A percentile compares a stretch with the other conserved stretches of the same genome.
Evolutionary conservation across 768 basidiomycete species (phyloP).

Genomic region (Mycena galericulata): DNA sequence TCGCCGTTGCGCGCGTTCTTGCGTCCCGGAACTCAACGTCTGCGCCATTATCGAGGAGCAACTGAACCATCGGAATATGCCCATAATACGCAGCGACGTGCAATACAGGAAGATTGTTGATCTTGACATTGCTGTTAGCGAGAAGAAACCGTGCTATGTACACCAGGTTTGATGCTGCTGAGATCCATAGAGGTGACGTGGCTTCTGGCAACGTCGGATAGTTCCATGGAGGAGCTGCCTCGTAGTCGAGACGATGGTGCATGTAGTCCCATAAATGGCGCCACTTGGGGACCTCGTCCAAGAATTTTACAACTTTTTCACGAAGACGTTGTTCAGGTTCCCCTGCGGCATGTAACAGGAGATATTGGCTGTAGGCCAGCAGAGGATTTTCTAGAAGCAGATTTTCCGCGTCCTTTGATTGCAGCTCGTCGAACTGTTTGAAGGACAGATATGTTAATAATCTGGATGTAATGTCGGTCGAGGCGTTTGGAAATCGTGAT

Average conservation of each 20-base stretch:
- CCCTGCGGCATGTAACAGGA: neutral
- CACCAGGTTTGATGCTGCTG: neutral
- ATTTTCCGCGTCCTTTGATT: neutral
- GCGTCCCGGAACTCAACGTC: neutral
- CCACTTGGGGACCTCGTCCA: neutral
- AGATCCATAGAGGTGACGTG: slow-evolving; percentile 6
- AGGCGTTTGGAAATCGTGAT: neutral
- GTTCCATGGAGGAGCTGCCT: neutral
- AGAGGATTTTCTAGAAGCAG: slow-evolving; percentile 4
- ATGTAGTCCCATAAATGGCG: neutral
- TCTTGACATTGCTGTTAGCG: neutral
- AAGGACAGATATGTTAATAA: neutral
- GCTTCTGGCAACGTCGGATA: neutral
- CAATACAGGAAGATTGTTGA: neutral
- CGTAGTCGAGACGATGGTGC: too few relatives aligned
- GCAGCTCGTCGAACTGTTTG: neutral
- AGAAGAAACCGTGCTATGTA: neutral
- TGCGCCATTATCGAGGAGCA: neutral
- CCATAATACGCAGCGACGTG: slow-evolving; percentile 3
- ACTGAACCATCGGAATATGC: neutral
- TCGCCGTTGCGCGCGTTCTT: neutral
- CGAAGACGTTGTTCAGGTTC: neutral
- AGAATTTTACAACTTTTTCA: neutral
- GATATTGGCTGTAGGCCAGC: slow-evolving; percentile 2
- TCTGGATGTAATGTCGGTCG: neutral